phyloP scores from a whole-genome alignment of 345 rosid species.

The Litchi chinensis region DNA sequence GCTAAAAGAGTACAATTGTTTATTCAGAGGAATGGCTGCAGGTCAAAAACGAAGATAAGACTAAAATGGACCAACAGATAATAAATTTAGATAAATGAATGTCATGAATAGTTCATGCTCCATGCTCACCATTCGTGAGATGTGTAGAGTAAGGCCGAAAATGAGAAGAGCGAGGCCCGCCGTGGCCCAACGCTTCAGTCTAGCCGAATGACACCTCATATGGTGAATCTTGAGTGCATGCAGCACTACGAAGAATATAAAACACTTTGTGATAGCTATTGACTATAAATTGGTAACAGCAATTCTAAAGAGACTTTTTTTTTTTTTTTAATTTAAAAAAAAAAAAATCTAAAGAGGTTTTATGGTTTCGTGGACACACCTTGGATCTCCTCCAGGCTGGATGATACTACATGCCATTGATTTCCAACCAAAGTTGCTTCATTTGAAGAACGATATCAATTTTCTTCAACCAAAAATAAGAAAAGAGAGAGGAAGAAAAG shows the following conservation, averaged over 20 bases:
- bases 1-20: constrained; percentile 80
- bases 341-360: too few relatives aligned
- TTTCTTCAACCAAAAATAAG: too few relatives aligned
- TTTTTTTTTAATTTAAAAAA: too few relatives aligned
- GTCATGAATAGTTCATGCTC: not conserved
- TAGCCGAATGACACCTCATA: constrained; percentile 56
- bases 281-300: constrained; percentile 11
- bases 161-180: constrained; percentile 59
- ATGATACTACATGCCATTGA: constrained; percentile 67
- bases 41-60: constrained; percentile 1
- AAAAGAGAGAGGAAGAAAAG: too few relatives aligned
- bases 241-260: constrained; percentile 29
- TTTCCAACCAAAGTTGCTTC: constrained; percentile 40
- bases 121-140: constrained; percentile 63
- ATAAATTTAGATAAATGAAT: not conserved
- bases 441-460: too few relatives aligned
- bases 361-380: constrained; percentile 36
- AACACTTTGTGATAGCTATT: constrained; percentile 3
- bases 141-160: constrained; percentile 66
- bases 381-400: constrained; percentile 96
- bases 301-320: constrained; percentile 9
- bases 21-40: constrained; percentile 81
- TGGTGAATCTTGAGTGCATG: constrained; percentile 75
- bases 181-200: constrained; percentile 76
- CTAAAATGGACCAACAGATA: constrained; percentile 1